Conservation (phyloP, 495 filamentous ascomycete species). For the Aspergillus nanangensis region DNA sequence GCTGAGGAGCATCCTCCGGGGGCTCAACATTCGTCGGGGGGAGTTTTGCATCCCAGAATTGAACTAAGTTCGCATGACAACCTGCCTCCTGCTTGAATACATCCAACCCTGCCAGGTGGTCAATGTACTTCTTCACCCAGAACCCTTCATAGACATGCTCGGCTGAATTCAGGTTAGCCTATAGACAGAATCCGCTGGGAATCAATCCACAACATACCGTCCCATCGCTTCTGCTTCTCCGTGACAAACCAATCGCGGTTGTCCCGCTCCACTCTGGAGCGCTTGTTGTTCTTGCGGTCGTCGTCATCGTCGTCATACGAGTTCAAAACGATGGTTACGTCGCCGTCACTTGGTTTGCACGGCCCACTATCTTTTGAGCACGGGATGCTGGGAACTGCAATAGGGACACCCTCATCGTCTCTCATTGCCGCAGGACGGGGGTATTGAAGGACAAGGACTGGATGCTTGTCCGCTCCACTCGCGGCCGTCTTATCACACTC, state of each 20-base stretch:
- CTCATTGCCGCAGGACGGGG: not conserved
- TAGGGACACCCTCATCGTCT: not conserved
- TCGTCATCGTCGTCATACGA: not conserved
- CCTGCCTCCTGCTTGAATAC: not conserved
- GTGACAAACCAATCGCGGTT: not conserved
- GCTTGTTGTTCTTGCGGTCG: not conserved
- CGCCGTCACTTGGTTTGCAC: not conserved
- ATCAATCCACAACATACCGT: not conserved
- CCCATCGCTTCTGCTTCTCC: slow-evolving; percentile 2
- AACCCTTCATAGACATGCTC: slow-evolving; percentile 8
- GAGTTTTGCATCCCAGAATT: not conserved
- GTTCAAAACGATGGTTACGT: not conserved
- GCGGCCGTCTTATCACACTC: not conserved
- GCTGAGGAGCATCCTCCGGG: not conserved
- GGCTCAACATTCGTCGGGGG: not conserved
- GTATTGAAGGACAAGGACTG: not conserved
- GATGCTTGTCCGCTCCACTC: not conserved
- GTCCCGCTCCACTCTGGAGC: not conserved
- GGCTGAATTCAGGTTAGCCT: slow-evolving; percentile 1
- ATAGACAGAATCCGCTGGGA: not conserved
- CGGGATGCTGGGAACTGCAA: not conserved
- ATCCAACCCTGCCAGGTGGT: not conserved
- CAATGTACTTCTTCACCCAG: slow-evolving; percentile 4
- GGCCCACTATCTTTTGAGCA: not conserved
- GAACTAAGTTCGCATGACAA: not conserved